Evolutionary conservation across 805 yeast species (phyloP), one percentile per base, ranked within the genome.

Genomic region (Cyberlindnera maritima): DNA sequence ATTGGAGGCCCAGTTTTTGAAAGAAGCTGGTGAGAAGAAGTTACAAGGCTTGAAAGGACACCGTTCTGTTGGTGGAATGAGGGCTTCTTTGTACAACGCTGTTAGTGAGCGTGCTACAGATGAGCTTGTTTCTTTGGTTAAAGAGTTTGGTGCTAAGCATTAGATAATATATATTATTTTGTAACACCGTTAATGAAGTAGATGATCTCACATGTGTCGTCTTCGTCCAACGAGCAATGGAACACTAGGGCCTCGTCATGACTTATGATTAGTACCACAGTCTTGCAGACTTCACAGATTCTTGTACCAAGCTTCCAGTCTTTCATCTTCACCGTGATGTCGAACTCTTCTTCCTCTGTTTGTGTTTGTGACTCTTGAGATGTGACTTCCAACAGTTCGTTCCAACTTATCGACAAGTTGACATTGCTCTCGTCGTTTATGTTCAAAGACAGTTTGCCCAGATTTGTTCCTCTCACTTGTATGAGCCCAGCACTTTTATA

Each of bases 31-130:
- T 20, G 77, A 65, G 23, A 62, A 55, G 47, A 75, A 79, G 2
- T 73, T 94, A 52, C 71, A 81, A 5, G 98, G 97, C 7, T 75
- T 92, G 60, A 88, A 90, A 69, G 98, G 99, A 36, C 98, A 92
- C 68, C 80, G 98, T 65, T 88, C 96, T 4, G 98, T 92, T 37
- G 98, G 98, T 43, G 99, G 99, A 26, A 85, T 94, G 68, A 83
- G 99, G 67, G 91, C 95, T 14, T 90, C 97, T 13, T 71, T 90
- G 45, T 91, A 92, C 67, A 92, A 94, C 61, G 97, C 98, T 14
- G 86, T 94, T 43, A 65, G 81, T 4, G 49, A 47, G 21, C 19
- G 13, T n/a, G 48, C 53, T 15, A 48, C 52, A 7, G 49, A 52
- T 36, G 36, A 40, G 4, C 46, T 49, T 36, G 50, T 47, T 14